Evolutionary conservation across 305 asterid species (phyloP), one percentile per base, ranked within the genome.

Genomic region (Solanum hybrid): DNA sequence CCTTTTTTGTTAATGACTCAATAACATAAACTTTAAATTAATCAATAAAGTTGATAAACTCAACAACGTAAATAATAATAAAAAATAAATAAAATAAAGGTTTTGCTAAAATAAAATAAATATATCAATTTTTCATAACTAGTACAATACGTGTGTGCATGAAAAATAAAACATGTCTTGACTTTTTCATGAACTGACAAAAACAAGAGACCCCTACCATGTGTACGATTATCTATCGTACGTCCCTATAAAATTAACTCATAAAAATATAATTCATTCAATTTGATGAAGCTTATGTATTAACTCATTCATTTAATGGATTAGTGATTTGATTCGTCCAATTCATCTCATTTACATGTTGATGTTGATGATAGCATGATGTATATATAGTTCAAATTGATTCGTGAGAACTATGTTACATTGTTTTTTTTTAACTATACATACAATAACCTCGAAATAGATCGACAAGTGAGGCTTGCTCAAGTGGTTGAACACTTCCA

Each of bases 321-420:
- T 14, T 46, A 46, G 3, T 2, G 32, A 69, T 69, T 69, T 12
- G 32, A 71, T 11, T 11, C 0, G 0, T 5, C 8, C 16, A 72
- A 72, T 72, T 72, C 22, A 27, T 72, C 22, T 72, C 22, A 27
- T 72, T 29, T 72, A 72, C 1, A 27, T 72, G 22, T 72, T 72
- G 35, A 10, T 0, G 1, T 3, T 10, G 7, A 69, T 69, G 1
- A 69, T 69, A 0, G 2, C 0, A 60, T 60, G 8, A 27, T 12
- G 32, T 31, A 31, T 32, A 1, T 27, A 27, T 27, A 72, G 9
- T 27, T 26, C 3, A 71, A 71, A 71, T 71, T 10, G 34, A 71
- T 4, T 26, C 77, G 1, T 71, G 17, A 60, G 7, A 31, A 31
- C 0, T 32, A 32, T 3, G 34, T 4, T 32, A 32, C 32, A 31